Conservation (phyloP, 192 early-diverging fungal genomes). For the Phlyctochytrium arcticum region DNA sequence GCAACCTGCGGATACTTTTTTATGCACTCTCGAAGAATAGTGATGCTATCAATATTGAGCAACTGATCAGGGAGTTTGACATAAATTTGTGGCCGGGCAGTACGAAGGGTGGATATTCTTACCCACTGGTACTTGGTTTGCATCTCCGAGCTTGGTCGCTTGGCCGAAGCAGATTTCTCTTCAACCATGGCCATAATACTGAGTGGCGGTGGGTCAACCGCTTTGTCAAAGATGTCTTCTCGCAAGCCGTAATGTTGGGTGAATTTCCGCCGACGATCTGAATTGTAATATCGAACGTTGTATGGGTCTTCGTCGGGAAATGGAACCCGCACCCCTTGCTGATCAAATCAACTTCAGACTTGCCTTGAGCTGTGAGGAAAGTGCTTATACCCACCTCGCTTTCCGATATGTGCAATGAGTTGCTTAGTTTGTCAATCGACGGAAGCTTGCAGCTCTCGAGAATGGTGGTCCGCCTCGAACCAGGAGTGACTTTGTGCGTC, state of each 20-base stretch:
- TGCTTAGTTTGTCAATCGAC: conserved; percentile 27
- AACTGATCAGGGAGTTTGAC: conserved; percentile 15
- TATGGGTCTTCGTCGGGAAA: conserved; percentile 39
- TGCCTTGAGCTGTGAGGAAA: no score
- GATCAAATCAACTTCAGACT: no score
- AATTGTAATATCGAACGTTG: conserved; percentile 47
- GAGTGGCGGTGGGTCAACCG: conserved; percentile 17
- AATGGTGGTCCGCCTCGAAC: conserved; percentile 15
- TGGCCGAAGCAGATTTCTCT: conserved; percentile 18
- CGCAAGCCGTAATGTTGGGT: conserved; percentile 38
- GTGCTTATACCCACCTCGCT: no score
- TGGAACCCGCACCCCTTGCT: conserved; percentile 15
- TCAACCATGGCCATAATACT: conserved; percentile 29
- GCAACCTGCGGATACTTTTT: conserved; percentile 39
- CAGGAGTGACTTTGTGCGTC: conserved; percentile 18
- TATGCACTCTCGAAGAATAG: conserved; percentile 43
- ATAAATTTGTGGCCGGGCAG: neutral
- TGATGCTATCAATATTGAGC: conserved; percentile 39
- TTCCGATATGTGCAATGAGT: neutral
- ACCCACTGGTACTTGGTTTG: conserved; percentile 37
- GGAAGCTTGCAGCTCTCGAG: conserved; percentile 35
- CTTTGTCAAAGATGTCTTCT: conserved; percentile 29
- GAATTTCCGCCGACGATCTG: conserved; percentile 36
- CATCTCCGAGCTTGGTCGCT: conserved; percentile 13
- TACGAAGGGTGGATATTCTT: neutral